Evolutionary conservation across 2,329 filamentous ascomycete species (phyloP), one percentile per base, ranked within the genome.

Genomic region (Neonectria punicea): DNA sequence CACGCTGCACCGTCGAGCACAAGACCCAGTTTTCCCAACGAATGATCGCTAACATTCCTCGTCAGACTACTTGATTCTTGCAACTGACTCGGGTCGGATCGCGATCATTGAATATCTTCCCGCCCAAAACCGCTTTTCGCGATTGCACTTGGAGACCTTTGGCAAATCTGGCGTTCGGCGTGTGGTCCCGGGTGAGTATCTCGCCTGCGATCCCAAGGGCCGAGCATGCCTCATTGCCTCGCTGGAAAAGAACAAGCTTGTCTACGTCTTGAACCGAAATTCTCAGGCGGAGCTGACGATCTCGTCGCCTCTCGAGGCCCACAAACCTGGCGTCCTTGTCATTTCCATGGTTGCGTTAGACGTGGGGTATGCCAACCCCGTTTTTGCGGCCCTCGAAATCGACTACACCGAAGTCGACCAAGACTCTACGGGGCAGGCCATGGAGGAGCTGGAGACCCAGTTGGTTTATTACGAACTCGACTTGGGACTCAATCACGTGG

Each of bases 391-490:
- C 0, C 86, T 99, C 8, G 97, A 99, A 79, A 89, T 97, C 25
- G 94, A 99, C 75, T 98, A 97, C 78, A 90, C 91, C 2, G 94
- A 97, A 75, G 89, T 90, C 4, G 97, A 99, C 75, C 92, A 96
- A 79, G 97, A 99, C 77, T 89, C 94, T 1, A 93, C 92, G 0
- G 95, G 94, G 16, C 88, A 92, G 76, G 94, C 94, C 1, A 89
- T 90, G 70, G 86, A 92, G 63, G 92, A 97, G 71, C 83, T 93
- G 51, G 94, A 98, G 78, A 98, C 97, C 65, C 89, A 93, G 71
- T 84, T 99, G 30, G 95, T 98, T 0, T 99, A 98, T 81, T 99
- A 99, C 76, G 96, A 98, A 81, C 90, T 99, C 22, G 96, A 99
- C 75, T 87, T 99, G 30, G 97, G 97, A 36, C 82, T 99, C 59